Evolutionary conservation across 345 rosid species (phyloP).

Genomic region (Adansonia digitata): DNA sequence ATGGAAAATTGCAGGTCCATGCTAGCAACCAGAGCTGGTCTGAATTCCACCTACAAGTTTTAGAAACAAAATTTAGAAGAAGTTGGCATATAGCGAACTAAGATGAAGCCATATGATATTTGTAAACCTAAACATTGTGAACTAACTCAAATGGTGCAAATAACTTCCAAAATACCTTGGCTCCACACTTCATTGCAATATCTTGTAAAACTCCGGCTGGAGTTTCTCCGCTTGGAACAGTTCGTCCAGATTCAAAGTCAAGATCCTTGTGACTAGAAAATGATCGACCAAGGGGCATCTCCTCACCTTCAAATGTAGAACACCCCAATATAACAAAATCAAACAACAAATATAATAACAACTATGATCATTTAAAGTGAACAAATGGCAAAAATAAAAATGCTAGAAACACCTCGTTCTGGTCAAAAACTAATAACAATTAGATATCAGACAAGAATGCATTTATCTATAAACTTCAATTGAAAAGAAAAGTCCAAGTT

Average conservation of each 20-base stretch:
- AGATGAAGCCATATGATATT: background rate
- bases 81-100: background rate
- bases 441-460: background rate
- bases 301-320: slow-evolving; percentile 51
- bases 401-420: background rate
- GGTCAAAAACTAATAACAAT: background rate
- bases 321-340: slow-evolving; percentile 13
- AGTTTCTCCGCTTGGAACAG: background rate
- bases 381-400: background rate
- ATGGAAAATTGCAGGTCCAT: slow-evolving; percentile 39
- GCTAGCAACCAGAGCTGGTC: background rate
- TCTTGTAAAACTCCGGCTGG: slow-evolving; percentile 48
- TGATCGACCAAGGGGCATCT: slow-evolving; percentile 43
- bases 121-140: slow-evolving; percentile 1
- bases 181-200: slow-evolving; percentile 76
- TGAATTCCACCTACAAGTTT: background rate
- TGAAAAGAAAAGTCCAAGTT: background rate
- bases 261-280: slow-evolving; percentile 58
- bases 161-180: slow-evolving; percentile 50
- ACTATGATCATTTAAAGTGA: background rate
- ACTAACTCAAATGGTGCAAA: background rate
- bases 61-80: background rate
- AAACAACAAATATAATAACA: background rate
- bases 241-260: slow-evolving; percentile 35
- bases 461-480: background rate